A percentile compares a stretch with the other conserved stretches of the same genome.
Evolutionary conservation across 495 filamentous ascomycete species (phyloP).

Genomic region (Aspergillus bertholletiae): DNA sequence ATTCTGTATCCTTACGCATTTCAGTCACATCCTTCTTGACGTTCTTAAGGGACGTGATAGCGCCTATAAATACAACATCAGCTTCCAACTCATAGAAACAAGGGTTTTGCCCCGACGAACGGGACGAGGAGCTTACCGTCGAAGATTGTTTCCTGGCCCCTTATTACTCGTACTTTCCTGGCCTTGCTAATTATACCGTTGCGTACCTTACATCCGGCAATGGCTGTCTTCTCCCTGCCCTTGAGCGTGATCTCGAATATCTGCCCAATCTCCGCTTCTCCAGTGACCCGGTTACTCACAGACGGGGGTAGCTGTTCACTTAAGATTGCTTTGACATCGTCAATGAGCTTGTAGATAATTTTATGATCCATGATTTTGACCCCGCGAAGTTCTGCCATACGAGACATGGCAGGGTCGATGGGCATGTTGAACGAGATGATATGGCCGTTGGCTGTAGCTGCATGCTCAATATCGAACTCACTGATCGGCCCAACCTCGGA

Average conservation of each 20-base stretch:
- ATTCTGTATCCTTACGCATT: slow-evolving; percentile 89
- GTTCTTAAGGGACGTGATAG: slow-evolving; percentile 77
- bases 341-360: slow-evolving; percentile 87
- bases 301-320: slow-evolving; percentile 62
- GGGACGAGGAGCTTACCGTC: slow-evolving; percentile 60
- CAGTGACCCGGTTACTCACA: slow-evolving; percentile 65
- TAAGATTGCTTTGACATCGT: slow-evolving; percentile 70
- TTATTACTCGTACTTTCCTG: slow-evolving; percentile 65
- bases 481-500: slow-evolving; percentile 72
- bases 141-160: slow-evolving; percentile 66
- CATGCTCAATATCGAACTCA: slow-evolving; percentile 88
- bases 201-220: slow-evolving; percentile 86
- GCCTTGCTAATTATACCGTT: slow-evolving; percentile 67
- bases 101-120: neutral
- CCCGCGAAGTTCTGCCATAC: slow-evolving; percentile 62
- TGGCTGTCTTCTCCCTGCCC: slow-evolving; percentile 59
- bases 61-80: slow-evolving; percentile 46
- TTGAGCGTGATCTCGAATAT: slow-evolving; percentile 81
- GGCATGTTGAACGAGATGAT: slow-evolving; percentile 85
- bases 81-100: neutral
- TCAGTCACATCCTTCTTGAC: slow-evolving; percentile 86
- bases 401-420: slow-evolving; percentile 63
- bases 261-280: slow-evolving; percentile 83
- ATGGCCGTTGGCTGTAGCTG: slow-evolving; percentile 61
- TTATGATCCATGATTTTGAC: slow-evolving; percentile 82